Conservation (phyloP, 441 rosid species). For the Populus hybrid region DNA sequence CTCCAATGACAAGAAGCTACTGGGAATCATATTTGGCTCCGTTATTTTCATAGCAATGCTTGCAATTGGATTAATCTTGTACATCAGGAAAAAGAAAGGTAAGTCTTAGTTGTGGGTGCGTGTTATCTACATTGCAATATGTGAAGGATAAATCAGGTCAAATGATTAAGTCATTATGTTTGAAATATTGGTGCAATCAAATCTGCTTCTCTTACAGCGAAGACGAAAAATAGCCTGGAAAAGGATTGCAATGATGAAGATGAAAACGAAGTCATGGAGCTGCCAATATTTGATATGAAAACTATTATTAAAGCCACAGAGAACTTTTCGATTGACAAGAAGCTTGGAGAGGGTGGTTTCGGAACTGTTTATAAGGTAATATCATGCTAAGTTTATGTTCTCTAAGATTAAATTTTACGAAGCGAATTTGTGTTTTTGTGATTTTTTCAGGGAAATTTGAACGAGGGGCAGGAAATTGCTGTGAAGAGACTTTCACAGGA, state of each 20-base stretch:
- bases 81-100: neutral
- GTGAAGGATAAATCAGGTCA: neutral
- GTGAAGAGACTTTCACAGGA: slow-evolving; percentile 34
- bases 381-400: neutral
- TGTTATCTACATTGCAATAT: neutral
- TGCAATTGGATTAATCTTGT: neutral
- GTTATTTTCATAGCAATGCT: neutral
- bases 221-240: slow-evolving; percentile 26
- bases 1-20: neutral
- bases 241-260: slow-evolving; percentile 17
- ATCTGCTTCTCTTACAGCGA: slow-evolving; percentile 28
- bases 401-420: neutral
- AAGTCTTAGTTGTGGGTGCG: neutral
- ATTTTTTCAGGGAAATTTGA: slow-evolving; percentile 27
- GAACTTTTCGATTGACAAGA: slow-evolving; percentile 39
- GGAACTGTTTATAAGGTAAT: slow-evolving; percentile 70
- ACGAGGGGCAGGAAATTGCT: slow-evolving; percentile 33
- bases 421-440: neutral
- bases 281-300: slow-evolving; percentile 51
- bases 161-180: neutral
- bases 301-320: slow-evolving; percentile 48
- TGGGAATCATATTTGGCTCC: neutral
- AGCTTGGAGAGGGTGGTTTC: slow-evolving; percentile 70
- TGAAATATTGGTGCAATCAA: neutral
- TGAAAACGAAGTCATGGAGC: slow-evolving; percentile 42